phyloP scores from a whole-genome alignment of 306 rosid genomes.

The Ziziphus jujuba region DNA sequence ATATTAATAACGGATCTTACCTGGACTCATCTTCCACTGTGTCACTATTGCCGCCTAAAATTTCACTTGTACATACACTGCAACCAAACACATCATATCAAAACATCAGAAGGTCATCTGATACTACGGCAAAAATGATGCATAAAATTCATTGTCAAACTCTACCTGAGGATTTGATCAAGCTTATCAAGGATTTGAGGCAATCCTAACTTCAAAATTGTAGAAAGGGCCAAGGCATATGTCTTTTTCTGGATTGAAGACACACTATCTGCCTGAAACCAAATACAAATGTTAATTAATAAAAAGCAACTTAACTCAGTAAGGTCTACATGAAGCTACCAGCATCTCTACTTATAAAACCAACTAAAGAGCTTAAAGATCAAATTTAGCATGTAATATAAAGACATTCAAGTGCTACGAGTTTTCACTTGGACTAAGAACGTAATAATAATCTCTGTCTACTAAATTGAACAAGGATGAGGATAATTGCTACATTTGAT shows the following conservation, averaged over 20 bases:
- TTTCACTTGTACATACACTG: constrained; percentile 92
- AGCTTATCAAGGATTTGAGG: constrained; percentile 92
- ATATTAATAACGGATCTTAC: constrained; percentile 43
- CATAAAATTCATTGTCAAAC: constrained; percentile 20
- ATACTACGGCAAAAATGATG: constrained; percentile 16
- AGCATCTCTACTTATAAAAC: background rate
- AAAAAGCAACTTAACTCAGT: constrained; percentile 18
- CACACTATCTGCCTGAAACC: constrained; percentile 79
- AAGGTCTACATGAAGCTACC: constrained; percentile 6
- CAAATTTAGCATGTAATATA: background rate
- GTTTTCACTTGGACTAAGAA: constrained; percentile 2
- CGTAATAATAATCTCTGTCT: too few relatives aligned
- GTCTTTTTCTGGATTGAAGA: constrained; percentile 83
- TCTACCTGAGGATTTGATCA: constrained; percentile 89
- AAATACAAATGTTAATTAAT: constrained; percentile 4
- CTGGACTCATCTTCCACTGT: constrained; percentile 77
- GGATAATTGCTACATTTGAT: background rate
- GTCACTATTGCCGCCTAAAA: constrained; percentile 69
- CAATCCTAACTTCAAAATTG: constrained; percentile 78
- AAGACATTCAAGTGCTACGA: background rate
- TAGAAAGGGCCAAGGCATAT: constrained; percentile 88
- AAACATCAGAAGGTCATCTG: constrained; percentile 19
- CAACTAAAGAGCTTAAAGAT: background rate
- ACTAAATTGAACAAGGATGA: background rate
- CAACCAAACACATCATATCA: constrained; percentile 25